These are phyloP conservation scores for Moricandia moricandioides DNA, from an alignment of 345 rosid species.

Conservation along the genomic window DNA sequence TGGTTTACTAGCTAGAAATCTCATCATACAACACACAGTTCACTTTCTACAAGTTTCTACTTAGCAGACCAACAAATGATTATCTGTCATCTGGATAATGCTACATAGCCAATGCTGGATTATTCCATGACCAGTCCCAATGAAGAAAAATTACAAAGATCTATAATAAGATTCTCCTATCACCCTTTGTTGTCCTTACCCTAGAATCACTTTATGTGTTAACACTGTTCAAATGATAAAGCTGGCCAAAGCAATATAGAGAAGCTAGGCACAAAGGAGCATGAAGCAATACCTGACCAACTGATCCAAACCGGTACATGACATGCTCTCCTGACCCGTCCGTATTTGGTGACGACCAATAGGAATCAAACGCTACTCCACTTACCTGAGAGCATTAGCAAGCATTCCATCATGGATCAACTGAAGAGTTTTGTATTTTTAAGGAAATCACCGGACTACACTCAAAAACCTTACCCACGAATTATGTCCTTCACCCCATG, in stretches of 20 bases:
- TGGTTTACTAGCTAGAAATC: background rate
- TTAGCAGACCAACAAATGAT: background rate
- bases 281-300: slow-evolving; percentile 79
- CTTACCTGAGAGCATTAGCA: slow-evolving; percentile 70
- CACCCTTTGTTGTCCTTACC: background rate
- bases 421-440: background rate
- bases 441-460: background rate
- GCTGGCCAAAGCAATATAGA: background rate
- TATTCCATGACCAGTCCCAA: background rate
- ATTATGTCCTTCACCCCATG: slow-evolving; percentile 99
- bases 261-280: background rate
- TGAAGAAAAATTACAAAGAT: background rate
- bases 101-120: background rate
- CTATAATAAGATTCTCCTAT: background rate
- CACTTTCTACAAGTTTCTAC: background rate
- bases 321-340: slow-evolving; percentile 82
- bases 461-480: slow-evolving; percentile 77
- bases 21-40: background rate
- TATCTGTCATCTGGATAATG: background rate
- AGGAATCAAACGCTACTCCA: slow-evolving; percentile 98
- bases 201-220: background rate
- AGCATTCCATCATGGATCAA: slow-evolving; percentile 21
- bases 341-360: slow-evolving; percentile 84
- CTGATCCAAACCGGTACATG: slow-evolving; percentile 97
- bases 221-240: background rate